Conservation (phyloP, 148 eudicot species). For the Rhododendron vialii region DNA sequence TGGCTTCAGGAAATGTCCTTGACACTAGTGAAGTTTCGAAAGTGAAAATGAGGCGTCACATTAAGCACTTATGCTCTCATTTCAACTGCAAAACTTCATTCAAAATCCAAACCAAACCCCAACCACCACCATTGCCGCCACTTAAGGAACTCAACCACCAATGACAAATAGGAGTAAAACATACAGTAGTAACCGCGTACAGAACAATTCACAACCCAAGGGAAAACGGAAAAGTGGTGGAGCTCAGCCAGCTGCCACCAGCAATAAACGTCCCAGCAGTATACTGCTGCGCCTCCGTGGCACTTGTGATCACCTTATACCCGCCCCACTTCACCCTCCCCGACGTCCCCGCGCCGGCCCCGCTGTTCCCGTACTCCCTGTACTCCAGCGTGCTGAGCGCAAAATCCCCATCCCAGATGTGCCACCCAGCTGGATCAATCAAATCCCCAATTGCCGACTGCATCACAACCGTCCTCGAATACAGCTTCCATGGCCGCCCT, state of each 20-base stretch:
- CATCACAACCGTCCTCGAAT: slow-evolving; percentile 47
- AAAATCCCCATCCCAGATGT: slow-evolving; percentile 34
- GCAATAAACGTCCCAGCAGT: slow-evolving; percentile 41
- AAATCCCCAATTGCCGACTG: slow-evolving; percentile 33
- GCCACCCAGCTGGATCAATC: slow-evolving; percentile 44
- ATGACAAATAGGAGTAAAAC: neutral
- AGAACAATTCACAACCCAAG: slow-evolving; percentile 28
- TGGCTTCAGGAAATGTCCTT: no score
- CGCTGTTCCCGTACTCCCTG: slow-evolving; percentile 42
- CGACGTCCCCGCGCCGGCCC: slow-evolving; percentile 39
- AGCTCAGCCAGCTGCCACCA: slow-evolving; percentile 38
- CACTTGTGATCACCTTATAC: slow-evolving; percentile 38
- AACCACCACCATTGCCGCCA: neutral
- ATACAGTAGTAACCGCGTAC: neutral
- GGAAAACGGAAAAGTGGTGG: slow-evolving; percentile 44
- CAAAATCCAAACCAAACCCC: neutral
- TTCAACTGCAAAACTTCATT: neutral
- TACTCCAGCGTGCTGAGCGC: slow-evolving; percentile 39
- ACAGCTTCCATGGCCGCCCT: slow-evolving; percentile 53
- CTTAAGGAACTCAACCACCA: neutral
- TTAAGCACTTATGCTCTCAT: no score
- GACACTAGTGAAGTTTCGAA: no score
- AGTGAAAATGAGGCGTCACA: no score
- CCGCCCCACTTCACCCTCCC: slow-evolving; percentile 46
- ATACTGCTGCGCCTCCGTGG: slow-evolving; percentile 35